These are phyloP conservation scores for Chrysosporium queenslandicum DNA, from an alignment of 2,329 filamentous ascomycete genomes.

Conservation along the genomic window DNA sequence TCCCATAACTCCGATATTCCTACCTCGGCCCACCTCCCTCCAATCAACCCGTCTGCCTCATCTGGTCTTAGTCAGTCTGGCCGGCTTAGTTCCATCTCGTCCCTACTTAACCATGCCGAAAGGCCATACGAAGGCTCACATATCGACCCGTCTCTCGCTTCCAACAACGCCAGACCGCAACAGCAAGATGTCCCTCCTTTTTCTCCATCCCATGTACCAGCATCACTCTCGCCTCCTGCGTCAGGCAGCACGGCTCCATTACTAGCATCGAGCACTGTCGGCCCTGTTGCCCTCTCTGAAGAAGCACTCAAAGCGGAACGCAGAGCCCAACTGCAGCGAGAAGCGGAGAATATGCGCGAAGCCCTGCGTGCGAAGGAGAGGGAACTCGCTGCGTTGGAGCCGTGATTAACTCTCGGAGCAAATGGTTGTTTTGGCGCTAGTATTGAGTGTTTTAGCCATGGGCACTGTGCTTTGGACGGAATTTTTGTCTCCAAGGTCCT, in stretches of 20 bases:
- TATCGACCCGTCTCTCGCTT: conserved; percentile 33
- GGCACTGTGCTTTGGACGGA: neutral
- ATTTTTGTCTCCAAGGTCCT: neutral
- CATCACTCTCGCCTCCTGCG: conserved; percentile 19
- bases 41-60: conserved; percentile 23
- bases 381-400: conserved; percentile 51
- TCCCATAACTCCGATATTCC: conserved; percentile 25
- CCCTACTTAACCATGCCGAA: conserved; percentile 55
- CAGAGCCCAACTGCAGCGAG: conserved; percentile 56
- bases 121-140: conserved; percentile 26
- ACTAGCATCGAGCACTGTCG: neutral
- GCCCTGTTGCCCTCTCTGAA: conserved; percentile 27
- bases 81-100: conserved; percentile 64
- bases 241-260: conserved; percentile 25
- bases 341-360: conserved; percentile 67
- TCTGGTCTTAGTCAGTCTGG: conserved; percentile 37
- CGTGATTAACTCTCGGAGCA: conserved; percentile 17
- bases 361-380: conserved; percentile 63
- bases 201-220: conserved; percentile 8
- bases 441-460: neutral
- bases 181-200: conserved; percentile 20
- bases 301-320: conserved; percentile 51
- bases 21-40: conserved; percentile 31
- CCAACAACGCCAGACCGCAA: conserved; percentile 19
- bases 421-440: neutral